Evolutionary conservation across 768 basidiomycete genomes (phyloP).

Genomic region (Tricholoma furcatifolium): DNA sequence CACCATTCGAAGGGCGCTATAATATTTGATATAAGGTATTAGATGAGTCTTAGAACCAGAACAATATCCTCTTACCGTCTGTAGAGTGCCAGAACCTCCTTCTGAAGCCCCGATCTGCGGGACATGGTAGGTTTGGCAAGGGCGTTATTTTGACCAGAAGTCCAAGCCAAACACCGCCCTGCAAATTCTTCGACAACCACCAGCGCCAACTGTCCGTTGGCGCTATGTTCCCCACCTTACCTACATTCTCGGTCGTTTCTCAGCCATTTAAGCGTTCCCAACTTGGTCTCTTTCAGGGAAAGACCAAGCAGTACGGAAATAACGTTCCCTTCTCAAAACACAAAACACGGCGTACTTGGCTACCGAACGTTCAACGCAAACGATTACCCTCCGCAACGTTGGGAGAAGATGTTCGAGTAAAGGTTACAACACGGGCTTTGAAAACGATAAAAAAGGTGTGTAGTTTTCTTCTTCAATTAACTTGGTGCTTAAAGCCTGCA

Average conservation of each 20-base stretch:
- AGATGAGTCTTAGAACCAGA: not conserved
- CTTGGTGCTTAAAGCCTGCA: not conserved
- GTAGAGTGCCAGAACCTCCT: slow-evolving; percentile 50
- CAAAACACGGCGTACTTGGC: slow-evolving; percentile 86
- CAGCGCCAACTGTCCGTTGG: not conserved
- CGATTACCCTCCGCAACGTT: slow-evolving; percentile 67
- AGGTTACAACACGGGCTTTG: slow-evolving; percentile 74
- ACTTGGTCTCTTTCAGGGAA: slow-evolving; percentile 81
- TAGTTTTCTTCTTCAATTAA: not conserved
- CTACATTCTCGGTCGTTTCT: slow-evolving; percentile 41
- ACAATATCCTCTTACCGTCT: slow-evolving; percentile 32
- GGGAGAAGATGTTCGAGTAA: slow-evolving; percentile 55
- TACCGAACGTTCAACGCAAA: slow-evolving; percentile 84
- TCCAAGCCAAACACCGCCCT: slow-evolving; percentile 9
- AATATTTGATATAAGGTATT: not conserved
- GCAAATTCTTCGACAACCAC: slow-evolving; percentile 7
- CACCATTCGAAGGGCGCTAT: slow-evolving; percentile 75
- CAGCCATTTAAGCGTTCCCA: slow-evolving; percentile 81
- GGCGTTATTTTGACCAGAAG: slow-evolving; percentile 7
- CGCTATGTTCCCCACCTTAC: slow-evolving; percentile 28
- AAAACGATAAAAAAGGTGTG: slow-evolving; percentile 82
- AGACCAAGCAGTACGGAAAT: slow-evolving; percentile 78
- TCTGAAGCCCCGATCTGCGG: slow-evolving; percentile 44
- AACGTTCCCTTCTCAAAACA: slow-evolving; percentile 87
- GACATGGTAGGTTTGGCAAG: slow-evolving; percentile 20